phyloP scores from a whole-genome alignment of 2,329 filamentous ascomycete species.

The Phialophora tarda region DNA sequence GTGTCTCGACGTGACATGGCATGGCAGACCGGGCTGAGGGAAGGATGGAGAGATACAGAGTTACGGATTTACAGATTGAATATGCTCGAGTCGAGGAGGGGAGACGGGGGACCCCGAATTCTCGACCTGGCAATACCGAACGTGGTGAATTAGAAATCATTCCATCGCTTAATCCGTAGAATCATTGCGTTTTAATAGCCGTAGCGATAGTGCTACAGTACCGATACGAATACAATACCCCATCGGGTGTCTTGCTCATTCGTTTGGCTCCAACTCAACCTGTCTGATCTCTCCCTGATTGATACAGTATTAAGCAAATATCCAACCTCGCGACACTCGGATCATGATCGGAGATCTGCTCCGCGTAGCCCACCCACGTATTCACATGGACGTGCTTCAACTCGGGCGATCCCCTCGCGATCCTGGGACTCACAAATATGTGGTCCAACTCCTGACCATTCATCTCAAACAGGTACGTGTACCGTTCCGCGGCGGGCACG shows the following conservation, averaged over 20 bases:
- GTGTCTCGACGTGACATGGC: not conserved
- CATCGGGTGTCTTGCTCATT: too few species aligned
- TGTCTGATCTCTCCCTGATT: not conserved
- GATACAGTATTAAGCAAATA: slow-evolving; percentile 60
- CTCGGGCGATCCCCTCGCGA: slow-evolving; percentile 53
- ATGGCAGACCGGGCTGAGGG: not conserved
- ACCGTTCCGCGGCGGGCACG: slow-evolving; percentile 63
- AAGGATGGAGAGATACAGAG: too few species aligned
- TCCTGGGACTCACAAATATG: slow-evolving; percentile 66
- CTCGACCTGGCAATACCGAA: too few species aligned
- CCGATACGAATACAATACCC: too few species aligned
- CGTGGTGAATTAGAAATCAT: too few species aligned
- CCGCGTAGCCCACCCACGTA: slow-evolving; percentile 65
- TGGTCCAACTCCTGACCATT: slow-evolving; percentile 74
- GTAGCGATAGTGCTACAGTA: too few species aligned
- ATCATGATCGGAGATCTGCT: slow-evolving; percentile 71
- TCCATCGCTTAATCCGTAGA: too few species aligned
- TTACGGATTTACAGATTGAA: too few species aligned
- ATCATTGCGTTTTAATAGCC: too few species aligned
- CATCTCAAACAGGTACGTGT: slow-evolving; percentile 73
- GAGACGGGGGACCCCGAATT: too few species aligned
- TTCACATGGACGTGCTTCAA: slow-evolving; percentile 69
- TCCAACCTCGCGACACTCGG: slow-evolving; percentile 69
- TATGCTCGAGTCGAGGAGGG: too few species aligned
- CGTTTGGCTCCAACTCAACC: not conserved